Conservation (phyloP, 306 rosid species). For the Inga laurina region DNA sequence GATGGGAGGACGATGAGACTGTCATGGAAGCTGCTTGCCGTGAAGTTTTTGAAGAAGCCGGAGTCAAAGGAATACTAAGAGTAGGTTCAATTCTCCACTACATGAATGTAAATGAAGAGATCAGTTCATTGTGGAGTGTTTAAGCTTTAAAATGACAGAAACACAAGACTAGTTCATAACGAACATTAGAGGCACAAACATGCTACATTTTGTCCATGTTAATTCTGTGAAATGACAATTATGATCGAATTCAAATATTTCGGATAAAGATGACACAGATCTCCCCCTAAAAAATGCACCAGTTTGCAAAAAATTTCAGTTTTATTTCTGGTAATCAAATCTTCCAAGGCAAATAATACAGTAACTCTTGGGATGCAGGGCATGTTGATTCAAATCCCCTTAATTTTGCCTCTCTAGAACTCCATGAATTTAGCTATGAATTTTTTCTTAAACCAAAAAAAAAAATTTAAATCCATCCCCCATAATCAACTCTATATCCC, state of each 20-base stretch:
- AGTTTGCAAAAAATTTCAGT: background rate
- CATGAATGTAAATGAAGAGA: background rate
- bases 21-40: conserved; percentile 79
- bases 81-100: conserved; percentile 51
- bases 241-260: background rate
- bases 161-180: background rate
- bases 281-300: background rate
- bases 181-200: background rate
- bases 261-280: conserved; percentile 7
- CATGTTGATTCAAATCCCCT: too few relatives aligned
- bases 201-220: background rate
- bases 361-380: background rate
- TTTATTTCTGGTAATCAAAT: background rate
- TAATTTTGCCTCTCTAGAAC: too few relatives aligned
- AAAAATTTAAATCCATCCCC: background rate
- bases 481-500: background rate
- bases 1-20: conserved; percentile 95
- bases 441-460: too few relatives aligned
- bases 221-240: conserved; percentile 9
- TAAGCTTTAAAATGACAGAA: conserved; percentile 20
- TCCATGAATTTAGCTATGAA: background rate
- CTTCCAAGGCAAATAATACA: background rate
- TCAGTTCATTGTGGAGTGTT: background rate
- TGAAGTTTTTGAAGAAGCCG: conserved; percentile 88
- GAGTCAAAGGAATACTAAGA: conserved; percentile 74